These are phyloP conservation scores for Myxozyma melibiosi DNA, from an alignment of 805 yeast genomes.

Conservation along the genomic window DNA sequence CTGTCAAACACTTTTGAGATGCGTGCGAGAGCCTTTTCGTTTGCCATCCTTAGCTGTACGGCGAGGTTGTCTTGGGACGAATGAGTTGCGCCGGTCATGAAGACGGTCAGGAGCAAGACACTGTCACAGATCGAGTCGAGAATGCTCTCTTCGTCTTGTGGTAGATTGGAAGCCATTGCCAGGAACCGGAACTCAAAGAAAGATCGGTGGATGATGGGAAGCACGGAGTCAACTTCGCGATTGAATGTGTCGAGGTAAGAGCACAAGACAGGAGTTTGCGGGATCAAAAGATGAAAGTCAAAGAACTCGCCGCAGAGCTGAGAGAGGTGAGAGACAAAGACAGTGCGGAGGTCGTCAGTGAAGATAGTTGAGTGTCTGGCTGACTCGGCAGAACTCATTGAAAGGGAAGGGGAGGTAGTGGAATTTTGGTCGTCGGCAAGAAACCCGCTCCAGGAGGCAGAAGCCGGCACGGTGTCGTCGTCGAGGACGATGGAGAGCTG, in stretches of 20 bases:
- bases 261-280: background rate
- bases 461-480: no score
- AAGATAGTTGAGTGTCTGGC: background rate
- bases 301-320: background rate
- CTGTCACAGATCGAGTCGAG: background rate
- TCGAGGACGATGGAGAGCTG: background rate
- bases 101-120: background rate
- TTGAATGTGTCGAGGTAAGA: background rate
- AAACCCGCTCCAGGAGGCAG: background rate
- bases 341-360: background rate
- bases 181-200: background rate
- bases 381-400: background rate
- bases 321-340: background rate
- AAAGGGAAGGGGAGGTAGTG: background rate
- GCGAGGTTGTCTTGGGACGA: background rate
- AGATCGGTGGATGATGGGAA: conserved; percentile 2
- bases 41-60: background rate
- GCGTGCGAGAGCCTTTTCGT: background rate
- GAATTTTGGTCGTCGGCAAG: conserved; percentile 1
- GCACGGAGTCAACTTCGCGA: conserved; percentile 1
- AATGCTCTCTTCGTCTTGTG: background rate
- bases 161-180: background rate
- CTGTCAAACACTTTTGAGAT: background rate
- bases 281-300: background rate
- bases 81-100: conserved; percentile 4